phyloP scores from a whole-genome alignment of 306 rosid species.

The Prosopis cineraria region DNA sequence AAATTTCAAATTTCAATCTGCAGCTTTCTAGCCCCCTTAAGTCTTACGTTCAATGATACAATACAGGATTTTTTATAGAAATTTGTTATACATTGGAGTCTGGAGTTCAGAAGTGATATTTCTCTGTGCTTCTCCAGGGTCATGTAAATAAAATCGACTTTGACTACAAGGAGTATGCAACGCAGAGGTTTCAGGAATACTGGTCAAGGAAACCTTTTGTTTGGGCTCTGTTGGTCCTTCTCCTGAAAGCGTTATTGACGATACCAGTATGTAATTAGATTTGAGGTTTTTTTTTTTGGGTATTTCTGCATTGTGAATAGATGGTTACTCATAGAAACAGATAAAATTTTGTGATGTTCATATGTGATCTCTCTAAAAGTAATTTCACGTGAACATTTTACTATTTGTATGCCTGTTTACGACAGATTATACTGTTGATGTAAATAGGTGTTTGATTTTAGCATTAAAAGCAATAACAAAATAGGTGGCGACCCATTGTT shows the following conservation, averaged over 20 bases:
- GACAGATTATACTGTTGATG: conserved; percentile 3
- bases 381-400: neutral
- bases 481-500: neutral
- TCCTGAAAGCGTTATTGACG: conserved; percentile 35
- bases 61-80: neutral
- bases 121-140: conserved; percentile 50
- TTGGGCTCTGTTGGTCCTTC: conserved; percentile 54
- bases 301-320: conserved; percentile 10
- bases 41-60: neutral
- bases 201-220: conserved; percentile 69
- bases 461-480: neutral
- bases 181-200: conserved; percentile 79
- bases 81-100: neutral
- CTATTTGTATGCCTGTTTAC: neutral
- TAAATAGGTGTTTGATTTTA: conserved; percentile 9
- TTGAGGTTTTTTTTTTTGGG: conserved; percentile 18
- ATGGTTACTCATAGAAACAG: neutral
- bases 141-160: conserved; percentile 84
- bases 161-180: conserved; percentile 79
- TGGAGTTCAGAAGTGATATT: neutral
- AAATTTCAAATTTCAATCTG: neutral
- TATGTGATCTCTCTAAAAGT: neutral
- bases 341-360: conserved; percentile 8
- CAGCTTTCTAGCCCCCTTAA: neutral
- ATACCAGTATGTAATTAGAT: conserved; percentile 38